phyloP scores from a whole-genome alignment of 331 rosid genomes.

The Ulmus americana region DNA sequence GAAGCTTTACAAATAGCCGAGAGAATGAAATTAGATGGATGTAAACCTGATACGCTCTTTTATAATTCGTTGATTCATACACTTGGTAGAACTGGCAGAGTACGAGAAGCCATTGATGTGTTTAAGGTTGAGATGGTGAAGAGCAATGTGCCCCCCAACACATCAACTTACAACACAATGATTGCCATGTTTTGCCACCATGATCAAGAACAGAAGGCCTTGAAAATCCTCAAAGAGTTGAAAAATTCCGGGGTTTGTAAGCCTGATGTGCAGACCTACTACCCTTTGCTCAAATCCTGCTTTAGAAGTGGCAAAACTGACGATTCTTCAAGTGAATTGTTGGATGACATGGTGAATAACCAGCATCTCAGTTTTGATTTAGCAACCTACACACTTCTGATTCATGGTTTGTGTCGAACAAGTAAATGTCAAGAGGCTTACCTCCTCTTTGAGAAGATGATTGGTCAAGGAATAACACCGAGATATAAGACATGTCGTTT shows the following conservation, averaged over 20 bases:
- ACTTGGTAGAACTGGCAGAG: constrained; percentile 63
- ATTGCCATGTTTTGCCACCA: constrained; percentile 65
- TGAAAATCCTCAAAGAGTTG: constrained; percentile 45
- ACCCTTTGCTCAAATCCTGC: constrained; percentile 73
- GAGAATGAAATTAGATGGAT: constrained; percentile 55
- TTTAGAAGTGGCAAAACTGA: constrained; percentile 48
- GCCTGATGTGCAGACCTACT: constrained; percentile 76
- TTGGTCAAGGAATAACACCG: constrained; percentile 56
- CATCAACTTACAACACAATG: constrained; percentile 75
- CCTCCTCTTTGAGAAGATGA: constrained; percentile 65
- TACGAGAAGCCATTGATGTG: constrained; percentile 42
- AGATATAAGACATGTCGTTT: constrained; percentile 63
- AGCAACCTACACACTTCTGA: constrained; percentile 59
- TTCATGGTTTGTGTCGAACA: constrained; percentile 80
- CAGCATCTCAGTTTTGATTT: constrained; percentile 71
- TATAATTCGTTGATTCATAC: constrained; percentile 64
- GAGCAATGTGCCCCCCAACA: constrained; percentile 43
- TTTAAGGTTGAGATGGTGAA: constrained; percentile 58
- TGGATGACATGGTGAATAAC: constrained; percentile 58
- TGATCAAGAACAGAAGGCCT: constrained; percentile 52
- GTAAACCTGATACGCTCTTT: constrained; percentile 57
- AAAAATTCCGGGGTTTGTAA: constrained; percentile 51
- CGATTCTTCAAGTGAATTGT: constrained; percentile 36
- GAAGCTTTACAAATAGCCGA: constrained; percentile 55
- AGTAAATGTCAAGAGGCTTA: constrained; percentile 61